Percentiles rank a stretch among this genome's conserved stretches.
phyloP scores from a whole-genome alignment of 176 grass and related monocot genomes.

The Carex pumila region DNA sequence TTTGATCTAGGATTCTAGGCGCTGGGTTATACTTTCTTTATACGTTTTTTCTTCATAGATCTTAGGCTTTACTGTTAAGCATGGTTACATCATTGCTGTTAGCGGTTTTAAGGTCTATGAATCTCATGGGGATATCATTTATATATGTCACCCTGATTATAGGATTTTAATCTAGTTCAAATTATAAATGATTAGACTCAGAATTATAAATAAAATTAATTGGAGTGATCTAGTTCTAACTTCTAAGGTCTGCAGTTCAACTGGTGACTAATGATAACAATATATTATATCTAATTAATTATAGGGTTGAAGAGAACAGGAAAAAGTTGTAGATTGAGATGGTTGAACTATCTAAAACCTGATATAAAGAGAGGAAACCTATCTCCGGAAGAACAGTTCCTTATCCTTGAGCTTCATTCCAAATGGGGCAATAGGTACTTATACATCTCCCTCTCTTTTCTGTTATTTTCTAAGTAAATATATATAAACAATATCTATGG shows the following conservation, averaged over 20 bases:
- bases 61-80: neutral
- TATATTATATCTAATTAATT: neutral
- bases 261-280: neutral
- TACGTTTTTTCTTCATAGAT: neutral
- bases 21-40: neutral
- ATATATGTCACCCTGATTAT: neutral
- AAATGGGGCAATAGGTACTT: conserved; percentile 81
- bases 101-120: neutral
- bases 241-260: neutral
- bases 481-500: too few relatives aligned
- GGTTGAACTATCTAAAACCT: conserved; percentile 88
- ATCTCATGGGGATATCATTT: neutral
- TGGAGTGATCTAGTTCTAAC: neutral
- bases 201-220: neutral
- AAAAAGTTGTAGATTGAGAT: conserved; percentile 80
- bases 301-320: conserved; percentile 86
- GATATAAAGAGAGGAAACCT: conserved; percentile 85
- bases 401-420: conserved; percentile 89
- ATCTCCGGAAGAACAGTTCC: conserved; percentile 76
- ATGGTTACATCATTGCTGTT: neutral
- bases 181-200: neutral
- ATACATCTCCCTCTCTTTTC: neutral
- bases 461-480: neutral
- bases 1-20: neutral
- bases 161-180: neutral